Base-by-base conservation (phyloP, 2,329 filamentous ascomycete genomes). In the Pseudohalonectria lignicola region DNA sequence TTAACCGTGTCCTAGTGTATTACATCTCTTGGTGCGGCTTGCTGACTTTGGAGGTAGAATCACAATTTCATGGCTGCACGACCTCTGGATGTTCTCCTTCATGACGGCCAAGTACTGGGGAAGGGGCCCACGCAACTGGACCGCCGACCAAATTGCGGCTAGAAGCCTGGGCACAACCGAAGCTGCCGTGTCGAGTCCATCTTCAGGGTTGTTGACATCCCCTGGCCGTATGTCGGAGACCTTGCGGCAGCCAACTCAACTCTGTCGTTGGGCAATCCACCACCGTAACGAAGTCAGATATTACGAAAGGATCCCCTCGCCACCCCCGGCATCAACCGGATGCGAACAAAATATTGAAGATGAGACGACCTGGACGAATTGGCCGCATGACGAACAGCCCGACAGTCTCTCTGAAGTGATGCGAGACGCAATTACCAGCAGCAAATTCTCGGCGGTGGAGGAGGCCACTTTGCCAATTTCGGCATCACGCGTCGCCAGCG, bases 61-160 rank as follows among this genome's bases (percentile, higher is more conserved):
- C 20, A 21, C 33, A 3, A 8, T 21, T n/a, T 16, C 25, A 3
- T 35, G 33, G 33, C 12, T 35, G 7, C 33, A 35, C 5, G 33
- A 35, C 13, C 19, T 35, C 12, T 35, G 21, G n/a, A 5, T 35
- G 13, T 35, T 35, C 20, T 35, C 20, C 20, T 35, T 35, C 33
- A 35, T 35, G 33, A 23, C 33, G 3, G 33, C 33, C 33, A 35
- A 35, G 20, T 35, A 35, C 33, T 35, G 16, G 11, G 33, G 33
- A 12, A 35, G 20, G 25, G 33, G 33, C 6, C 33, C 33, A 10
- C 21, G 19, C 10, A 13, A 15, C 7, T 35, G 33, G 33, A 15
- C 3, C 17, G 33, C 33, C 15, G 33, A 26, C 19, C 33, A 23
- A 13, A 35, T 35, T 8, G 19, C 20, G 5, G 33, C 33, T 15